Percentiles rank a stretch among this genome's conserved stretches.
Evolutionary conservation across 805 yeast genomes (phyloP).

Genomic region (Nakazawaea siamensis): DNA sequence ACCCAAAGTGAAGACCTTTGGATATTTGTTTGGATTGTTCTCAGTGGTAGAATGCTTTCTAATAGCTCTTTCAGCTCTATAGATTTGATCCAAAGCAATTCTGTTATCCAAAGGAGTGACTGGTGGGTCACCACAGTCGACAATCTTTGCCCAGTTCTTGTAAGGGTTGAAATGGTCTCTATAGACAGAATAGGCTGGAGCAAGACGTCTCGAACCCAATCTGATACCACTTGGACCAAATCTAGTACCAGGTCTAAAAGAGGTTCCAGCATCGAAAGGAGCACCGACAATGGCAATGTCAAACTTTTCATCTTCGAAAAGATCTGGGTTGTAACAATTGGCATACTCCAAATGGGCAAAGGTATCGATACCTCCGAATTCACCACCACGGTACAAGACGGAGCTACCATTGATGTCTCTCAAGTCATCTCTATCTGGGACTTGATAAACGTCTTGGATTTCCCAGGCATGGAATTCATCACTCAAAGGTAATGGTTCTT

Average conservation of each 20-base stretch:
- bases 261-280: slow-evolving; percentile 47
- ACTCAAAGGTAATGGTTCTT: slow-evolving; percentile 20
- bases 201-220: slow-evolving; percentile 35
- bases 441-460: slow-evolving; percentile 23
- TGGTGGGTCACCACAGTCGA: slow-evolving; percentile 67
- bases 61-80: slow-evolving; percentile 39
- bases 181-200: slow-evolving; percentile 33
- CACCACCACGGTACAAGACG: slow-evolving; percentile 29
- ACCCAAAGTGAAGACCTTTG: slow-evolving; percentile 40
- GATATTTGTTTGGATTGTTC: slow-evolving; percentile 19
- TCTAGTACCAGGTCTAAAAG: slow-evolving; percentile 44
- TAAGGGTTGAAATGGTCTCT: slow-evolving; percentile 59
- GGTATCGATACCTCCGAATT: slow-evolving; percentile 46
- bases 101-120: slow-evolving; percentile 62
- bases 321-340: slow-evolving; percentile 36
- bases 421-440: slow-evolving; percentile 28
- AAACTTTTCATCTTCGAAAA: slow-evolving; percentile 25
- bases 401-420: slow-evolving; percentile 31
- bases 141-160: slow-evolving; percentile 39
- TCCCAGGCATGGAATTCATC: slow-evolving; percentile 22
- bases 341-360: slow-evolving; percentile 42
- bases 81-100: slow-evolving; percentile 56
- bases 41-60: slow-evolving; percentile 25
- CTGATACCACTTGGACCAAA: slow-evolving; percentile 44
- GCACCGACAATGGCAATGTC: slow-evolving; percentile 48